A percentile compares a stretch with the other conserved stretches of the same genome.
Evolutionary conservation across 345 rosid genomes (phyloP).

Genomic region (Pugionium cornutum): DNA sequence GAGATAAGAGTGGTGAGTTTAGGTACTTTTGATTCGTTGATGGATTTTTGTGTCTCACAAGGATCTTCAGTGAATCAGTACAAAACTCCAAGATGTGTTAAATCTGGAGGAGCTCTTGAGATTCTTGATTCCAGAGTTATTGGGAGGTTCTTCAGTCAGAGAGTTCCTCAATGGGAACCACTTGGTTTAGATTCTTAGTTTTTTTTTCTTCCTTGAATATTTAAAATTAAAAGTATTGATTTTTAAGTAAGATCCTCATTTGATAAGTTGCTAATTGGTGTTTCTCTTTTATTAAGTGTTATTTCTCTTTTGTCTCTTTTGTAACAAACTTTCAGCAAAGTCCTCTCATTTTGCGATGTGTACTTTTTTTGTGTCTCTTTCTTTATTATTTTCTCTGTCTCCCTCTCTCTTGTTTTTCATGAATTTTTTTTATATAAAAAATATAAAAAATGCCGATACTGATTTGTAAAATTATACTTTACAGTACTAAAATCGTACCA

Average conservation of each 20-base stretch:
- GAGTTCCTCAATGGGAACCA: conserved; percentile 71
- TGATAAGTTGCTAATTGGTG: conserved; percentile 28
- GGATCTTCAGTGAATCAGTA: conserved; percentile 95
- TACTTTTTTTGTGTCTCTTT: conserved; percentile 28
- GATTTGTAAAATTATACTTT: conserved; percentile 17
- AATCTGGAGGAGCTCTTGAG: conserved; percentile 59
- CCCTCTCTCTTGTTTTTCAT: background rate
- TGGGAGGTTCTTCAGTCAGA: conserved; percentile 63
- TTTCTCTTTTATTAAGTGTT: background rate
- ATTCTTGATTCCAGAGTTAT: conserved; percentile 71
- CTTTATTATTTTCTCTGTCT: conserved; percentile 1
- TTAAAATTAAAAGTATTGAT: conserved; percentile 12
- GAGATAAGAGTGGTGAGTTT: conserved; percentile 81
- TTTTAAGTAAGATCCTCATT: conserved; percentile 33
- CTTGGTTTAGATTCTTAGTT: conserved; percentile 48
- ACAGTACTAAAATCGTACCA: conserved; percentile 21
- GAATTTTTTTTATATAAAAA: background rate
- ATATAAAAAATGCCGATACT: background rate
- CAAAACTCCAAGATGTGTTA: conserved; percentile 92
- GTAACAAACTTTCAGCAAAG: conserved; percentile 38
- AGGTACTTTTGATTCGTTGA: conserved; percentile 76
- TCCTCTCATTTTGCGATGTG: conserved; percentile 36
- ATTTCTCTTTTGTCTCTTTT: conserved; percentile 28
- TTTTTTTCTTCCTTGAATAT: background rate
- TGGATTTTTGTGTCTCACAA: conserved; percentile 81